Percentiles rank a stretch among this genome's conserved stretches.
phyloP scores from a whole-genome alignment of 225 moss, liverwort and hornwort genomes.

The Bryoerythrophyllum caledonicum region DNA sequence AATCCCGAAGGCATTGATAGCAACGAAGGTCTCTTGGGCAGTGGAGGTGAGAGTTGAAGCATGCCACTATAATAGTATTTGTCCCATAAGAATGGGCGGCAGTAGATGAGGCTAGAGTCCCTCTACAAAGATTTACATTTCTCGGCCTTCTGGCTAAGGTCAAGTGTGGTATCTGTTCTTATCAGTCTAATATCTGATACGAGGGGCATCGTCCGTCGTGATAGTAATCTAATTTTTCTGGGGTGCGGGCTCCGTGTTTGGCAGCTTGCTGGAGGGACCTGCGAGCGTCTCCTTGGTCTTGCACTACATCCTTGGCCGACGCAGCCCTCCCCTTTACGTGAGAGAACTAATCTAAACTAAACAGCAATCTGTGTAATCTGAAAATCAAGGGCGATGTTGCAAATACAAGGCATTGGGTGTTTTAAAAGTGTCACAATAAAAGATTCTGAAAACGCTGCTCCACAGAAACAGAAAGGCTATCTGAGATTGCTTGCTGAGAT shows the following conservation, averaged over 20 bases:
- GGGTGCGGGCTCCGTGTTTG: background rate
- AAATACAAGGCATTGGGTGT: too few species aligned
- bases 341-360: too few species aligned
- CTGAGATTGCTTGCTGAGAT: background rate
- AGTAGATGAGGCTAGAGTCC: fast-evolving
- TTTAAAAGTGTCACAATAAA: too few species aligned
- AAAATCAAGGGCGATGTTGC: too few species aligned
- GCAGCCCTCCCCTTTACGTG: too few species aligned
- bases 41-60: background rate
- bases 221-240: slow-evolving; percentile 61
- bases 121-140: slow-evolving; percentile 15
- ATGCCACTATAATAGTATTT: background rate
- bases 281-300: slow-evolving; percentile 32
- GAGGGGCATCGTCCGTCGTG: slow-evolving; percentile 58
- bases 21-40: too few species aligned
- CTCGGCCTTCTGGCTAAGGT: slow-evolving; percentile 82
- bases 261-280: slow-evolving; percentile 40
- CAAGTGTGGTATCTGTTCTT: slow-evolving; percentile 80
- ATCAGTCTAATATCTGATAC: slow-evolving; percentile 73
- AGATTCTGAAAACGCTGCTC: too few species aligned
- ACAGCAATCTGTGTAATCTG: too few species aligned
- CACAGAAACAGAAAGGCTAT: too few species aligned
- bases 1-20: too few species aligned
- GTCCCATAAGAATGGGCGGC: background rate
- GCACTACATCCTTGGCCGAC: slow-evolving; percentile 35